These are phyloP conservation scores for Quercus robur DNA, from an alignment of 306 rosid genomes.

Conservation along the genomic window DNA sequence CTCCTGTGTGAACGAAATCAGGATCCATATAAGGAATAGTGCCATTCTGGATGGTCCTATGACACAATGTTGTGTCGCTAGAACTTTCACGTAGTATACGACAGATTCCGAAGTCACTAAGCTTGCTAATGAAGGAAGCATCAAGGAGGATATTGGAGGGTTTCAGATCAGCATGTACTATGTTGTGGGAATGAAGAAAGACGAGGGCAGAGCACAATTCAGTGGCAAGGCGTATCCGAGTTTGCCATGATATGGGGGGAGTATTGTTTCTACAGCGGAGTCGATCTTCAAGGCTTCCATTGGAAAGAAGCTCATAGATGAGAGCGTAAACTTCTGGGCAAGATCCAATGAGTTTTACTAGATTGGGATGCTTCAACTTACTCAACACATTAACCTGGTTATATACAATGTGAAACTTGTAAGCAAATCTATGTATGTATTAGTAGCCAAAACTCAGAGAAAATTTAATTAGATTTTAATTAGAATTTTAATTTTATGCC, in stretches of 20 bases:
- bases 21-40: slow-evolving; percentile 52
- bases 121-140: not conserved
- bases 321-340: not conserved
- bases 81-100: not conserved
- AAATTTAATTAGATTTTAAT: too few relatives aligned
- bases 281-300: not conserved
- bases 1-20: slow-evolving; percentile 39
- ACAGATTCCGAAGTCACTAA: not conserved
- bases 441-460: too few relatives aligned
- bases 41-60: slow-evolving; percentile 41
- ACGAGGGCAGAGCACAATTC: not conserved
- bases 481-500: too few relatives aligned
- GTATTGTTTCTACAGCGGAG: not conserved
- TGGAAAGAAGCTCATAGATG: not conserved
- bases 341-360: not conserved
- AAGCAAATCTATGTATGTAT: not conserved
- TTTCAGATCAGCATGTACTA: not conserved
- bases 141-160: not conserved
- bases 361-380: not conserved
- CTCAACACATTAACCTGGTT: not conserved
- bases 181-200: not conserved
- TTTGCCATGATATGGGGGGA: not conserved
- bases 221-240: not conserved
- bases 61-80: not conserved
- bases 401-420: too few relatives aligned